Evolutionary conservation across 352 stramenopile genomes (phyloP), one percentile per base, ranked within the genome.

Genomic region (Globisporangium barbulae): DNA sequence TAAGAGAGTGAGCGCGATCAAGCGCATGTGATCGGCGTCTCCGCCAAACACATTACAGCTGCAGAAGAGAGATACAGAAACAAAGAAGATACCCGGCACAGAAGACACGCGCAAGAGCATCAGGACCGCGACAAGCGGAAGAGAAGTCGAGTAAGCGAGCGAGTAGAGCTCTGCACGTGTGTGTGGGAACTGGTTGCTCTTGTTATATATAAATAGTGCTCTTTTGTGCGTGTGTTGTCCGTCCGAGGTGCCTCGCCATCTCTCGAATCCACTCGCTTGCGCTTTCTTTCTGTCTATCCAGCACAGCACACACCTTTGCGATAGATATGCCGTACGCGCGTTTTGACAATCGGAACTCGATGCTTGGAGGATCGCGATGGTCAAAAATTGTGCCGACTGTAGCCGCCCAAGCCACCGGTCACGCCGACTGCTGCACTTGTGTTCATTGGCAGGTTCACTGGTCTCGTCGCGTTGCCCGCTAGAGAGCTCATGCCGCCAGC

Each of bases 311-410:
- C 31, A 21, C 50, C 52, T 28, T 2, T 25, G 52, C 8, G 52
- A 44, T 44, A 21, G 30, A 7, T 3, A 52, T 6, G 45, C 21
- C 28, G 15, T 19, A 39, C 28, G 15, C 28, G 17, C 17, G 12
- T 35, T 39, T 41, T n/a, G 50, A 56, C 50, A 48, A 56, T 56
- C 28, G 13, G 50, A 56, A 37, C 12, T 17, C 31, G 31, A 25
- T 58, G 25, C 17, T 48, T 63, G 5, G 52, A 25, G 33, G n/a
- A 39, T 59, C 57, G 41, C 61, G 35, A 28, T 31, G 52, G 21
- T 83, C 74, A 89, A 72, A 81, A 90, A 63, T 92, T 92, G 79
- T 92, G 83, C 73, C 81, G 75, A 68, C 83, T 90, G 71, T 89
- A 92, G 56, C 78, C 78, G 22, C 78, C 78, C 5, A 88, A 53